These are phyloP conservation scores for Hysterium pulicare DNA, from an alignment of 2,329 filamentous ascomycete genomes.

Conservation along the genomic window DNA sequence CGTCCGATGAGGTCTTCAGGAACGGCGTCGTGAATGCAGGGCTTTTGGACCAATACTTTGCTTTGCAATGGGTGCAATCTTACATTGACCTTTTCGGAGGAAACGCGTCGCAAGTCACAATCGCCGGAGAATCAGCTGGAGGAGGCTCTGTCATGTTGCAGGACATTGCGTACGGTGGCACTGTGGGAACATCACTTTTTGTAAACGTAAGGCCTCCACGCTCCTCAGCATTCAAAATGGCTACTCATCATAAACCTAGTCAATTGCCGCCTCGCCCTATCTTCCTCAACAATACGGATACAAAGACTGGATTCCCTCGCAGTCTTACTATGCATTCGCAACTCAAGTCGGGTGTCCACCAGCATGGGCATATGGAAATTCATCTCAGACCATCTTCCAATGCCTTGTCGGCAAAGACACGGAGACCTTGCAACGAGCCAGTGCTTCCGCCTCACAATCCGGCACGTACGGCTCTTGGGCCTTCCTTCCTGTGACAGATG, in stretches of 20 bases:
- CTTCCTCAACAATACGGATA: slow-evolving; percentile 52
- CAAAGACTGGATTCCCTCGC: slow-evolving; percentile 42
- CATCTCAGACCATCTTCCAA: slow-evolving; percentile 26
- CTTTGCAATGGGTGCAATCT: slow-evolving; percentile 50
- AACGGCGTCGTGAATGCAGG: slow-evolving; percentile 40
- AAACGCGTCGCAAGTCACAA: slow-evolving; percentile 35
- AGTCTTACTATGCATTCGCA: slow-evolving; percentile 44
- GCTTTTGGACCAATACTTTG: slow-evolving; percentile 48
- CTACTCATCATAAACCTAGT: neutral
- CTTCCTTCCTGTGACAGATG: slow-evolving; percentile 42
- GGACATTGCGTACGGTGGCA: slow-evolving; percentile 32
- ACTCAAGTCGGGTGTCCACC: neutral
- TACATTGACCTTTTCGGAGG: slow-evolving; percentile 50
- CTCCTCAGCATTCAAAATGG: neutral
- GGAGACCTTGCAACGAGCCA: slow-evolving; percentile 33
- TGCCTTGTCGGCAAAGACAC: slow-evolving; percentile 35
- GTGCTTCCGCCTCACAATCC: slow-evolving; percentile 27
- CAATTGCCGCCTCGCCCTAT: slow-evolving; percentile 44
- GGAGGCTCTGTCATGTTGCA: slow-evolving; percentile 39
- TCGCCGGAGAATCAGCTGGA: slow-evolving; percentile 40
- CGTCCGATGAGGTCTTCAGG: slow-evolving; percentile 34
- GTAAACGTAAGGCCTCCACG: slow-evolving; percentile 24
- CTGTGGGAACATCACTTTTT: slow-evolving; percentile 32
- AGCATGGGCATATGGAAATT: neutral
- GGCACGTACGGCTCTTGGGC: slow-evolving; percentile 38